Evolutionary conservation across 192 early-diverging fungal species (phyloP).

Genomic region (Coemansia sp.): DNA sequence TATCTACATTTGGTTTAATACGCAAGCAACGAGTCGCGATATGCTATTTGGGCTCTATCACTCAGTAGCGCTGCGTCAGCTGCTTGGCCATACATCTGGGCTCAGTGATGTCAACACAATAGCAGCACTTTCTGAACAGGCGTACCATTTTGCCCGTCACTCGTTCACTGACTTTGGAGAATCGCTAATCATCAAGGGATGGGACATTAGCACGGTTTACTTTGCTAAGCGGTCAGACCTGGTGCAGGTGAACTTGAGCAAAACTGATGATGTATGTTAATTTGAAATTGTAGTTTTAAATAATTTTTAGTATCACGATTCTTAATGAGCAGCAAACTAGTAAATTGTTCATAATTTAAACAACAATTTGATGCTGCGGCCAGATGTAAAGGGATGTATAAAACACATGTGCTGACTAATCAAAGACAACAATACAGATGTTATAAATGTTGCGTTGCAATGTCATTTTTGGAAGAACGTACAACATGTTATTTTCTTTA

Average conservation of each 20-base stretch:
- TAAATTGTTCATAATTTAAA: no score
- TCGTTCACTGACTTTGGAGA: conserved; percentile 20
- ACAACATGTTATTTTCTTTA: no score
- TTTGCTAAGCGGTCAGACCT: conserved; percentile 19
- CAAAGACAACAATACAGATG: no score
- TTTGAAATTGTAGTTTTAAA: neutral
- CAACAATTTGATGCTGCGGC: no score
- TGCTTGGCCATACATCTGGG: conserved; percentile 2
- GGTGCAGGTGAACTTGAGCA: conserved; percentile 9
- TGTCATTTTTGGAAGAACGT: no score
- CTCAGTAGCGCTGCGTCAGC: conserved; percentile 14
- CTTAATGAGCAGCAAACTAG: no score
- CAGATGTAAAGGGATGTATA: no score
- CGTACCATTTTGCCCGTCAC: conserved; percentile 24
- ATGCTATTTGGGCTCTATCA: conserved; percentile 36
- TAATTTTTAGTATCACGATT: no score
- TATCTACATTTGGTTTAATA: conserved; percentile 30
- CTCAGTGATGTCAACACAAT: neutral
- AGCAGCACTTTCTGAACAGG: neutral
- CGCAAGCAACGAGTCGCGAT: conserved; percentile 13
- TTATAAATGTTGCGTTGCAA: no score
- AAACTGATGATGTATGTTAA: neutral
- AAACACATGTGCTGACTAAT: no score
- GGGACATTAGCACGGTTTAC: conserved; percentile 36
- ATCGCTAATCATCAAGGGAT: conserved; percentile 16